Evolutionary conservation across 1,284 basidiomycete genomes (phyloP).

Genomic region (Cerioporus squamosus): DNA sequence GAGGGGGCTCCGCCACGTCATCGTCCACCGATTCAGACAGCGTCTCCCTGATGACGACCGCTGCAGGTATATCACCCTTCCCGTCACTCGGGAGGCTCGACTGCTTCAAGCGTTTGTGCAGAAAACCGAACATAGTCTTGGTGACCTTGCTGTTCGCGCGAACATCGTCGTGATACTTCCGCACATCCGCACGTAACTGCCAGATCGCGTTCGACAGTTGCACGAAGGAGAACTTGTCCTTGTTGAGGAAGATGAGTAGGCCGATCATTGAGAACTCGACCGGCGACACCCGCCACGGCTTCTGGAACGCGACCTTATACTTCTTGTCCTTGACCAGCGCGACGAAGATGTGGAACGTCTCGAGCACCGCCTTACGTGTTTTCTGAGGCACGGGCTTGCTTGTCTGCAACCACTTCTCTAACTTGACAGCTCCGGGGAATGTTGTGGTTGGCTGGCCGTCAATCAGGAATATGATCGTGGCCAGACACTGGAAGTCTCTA

Average conservation of each 20-base stretch:
- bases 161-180: conserved; percentile 45
- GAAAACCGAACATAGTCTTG: conserved; percentile 44
- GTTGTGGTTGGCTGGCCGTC: conserved; percentile 36
- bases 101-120: conserved; percentile 35
- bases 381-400: conserved; percentile 32
- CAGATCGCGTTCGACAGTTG: conserved; percentile 48
- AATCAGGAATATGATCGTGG: conserved; percentile 47
- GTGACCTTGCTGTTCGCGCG: conserved; percentile 46
- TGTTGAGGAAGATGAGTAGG: conserved; percentile 45
- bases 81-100: conserved; percentile 26
- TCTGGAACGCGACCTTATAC: conserved; percentile 42
- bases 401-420: conserved; percentile 48
- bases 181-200: conserved; percentile 47
- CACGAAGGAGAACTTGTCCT: conserved; percentile 40
- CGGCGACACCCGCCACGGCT: conserved; percentile 47
- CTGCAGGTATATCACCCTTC: conserved; percentile 29
- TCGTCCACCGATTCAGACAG: not conserved
- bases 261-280: conserved; percentile 54
- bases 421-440: conserved; percentile 36
- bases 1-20: not conserved
- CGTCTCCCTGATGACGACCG: conserved; percentile 11
- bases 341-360: conserved; percentile 49
- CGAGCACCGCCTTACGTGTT: conserved; percentile 37
- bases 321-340: conserved; percentile 41
- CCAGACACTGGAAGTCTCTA: conserved; percentile 51